Evolutionary conservation across 2,329 filamentous ascomycete genomes (phyloP), one percentile per base, ranked within the genome.

Genomic region (Chrysoporthe puriensis): DNA sequence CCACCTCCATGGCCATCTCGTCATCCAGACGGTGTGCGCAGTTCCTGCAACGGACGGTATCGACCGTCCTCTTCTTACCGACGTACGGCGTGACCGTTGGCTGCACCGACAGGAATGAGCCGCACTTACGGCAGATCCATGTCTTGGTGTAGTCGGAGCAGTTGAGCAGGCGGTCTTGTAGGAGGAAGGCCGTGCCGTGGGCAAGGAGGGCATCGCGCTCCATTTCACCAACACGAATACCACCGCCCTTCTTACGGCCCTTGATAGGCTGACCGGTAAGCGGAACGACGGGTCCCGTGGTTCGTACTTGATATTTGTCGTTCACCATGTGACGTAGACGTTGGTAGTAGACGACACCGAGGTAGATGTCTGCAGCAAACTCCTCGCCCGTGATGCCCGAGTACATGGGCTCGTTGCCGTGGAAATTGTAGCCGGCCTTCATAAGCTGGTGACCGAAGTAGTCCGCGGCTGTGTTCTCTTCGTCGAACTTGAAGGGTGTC

Each of bases 161-260:
- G 83, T 99, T 98, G 84, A 99, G 90, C 69, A 99, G 84, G 68
- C 96, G 91, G 79, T 99, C 96, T 78, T 99, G 96, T 6, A 99
- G 86, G 69, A 99, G 81, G 83, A 97, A 98, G 3, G 95, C 94
- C 2, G 94, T 96, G 34, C 96, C 96, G 84, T 99, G 96, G 4
- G 96, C 96, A 67, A 99, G 87, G 32, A 99, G 85, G 3, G 95
- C 93, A 79, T 99, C 96, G 72, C 96, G 91, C 82, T 99, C 96
- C 96, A 99, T 99, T 81, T 99, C 96, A 80, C 96, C 96, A 42
- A 99, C 95, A 85, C 96, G 94, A 77, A 99, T 97, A 90, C 96
- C 96, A 82, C 96, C 96, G 76, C 95, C 96, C 80, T 95, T 93
- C 78, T 96, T 96, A 78, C 96, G 87, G 71, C 96, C 96, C 84